A percentile compares a stretch with the other conserved stretches of the same genome.
Evolutionary conservation across 768 basidiomycete species (phyloP).

Genomic region (Kwoniella botswanensis): DNA sequence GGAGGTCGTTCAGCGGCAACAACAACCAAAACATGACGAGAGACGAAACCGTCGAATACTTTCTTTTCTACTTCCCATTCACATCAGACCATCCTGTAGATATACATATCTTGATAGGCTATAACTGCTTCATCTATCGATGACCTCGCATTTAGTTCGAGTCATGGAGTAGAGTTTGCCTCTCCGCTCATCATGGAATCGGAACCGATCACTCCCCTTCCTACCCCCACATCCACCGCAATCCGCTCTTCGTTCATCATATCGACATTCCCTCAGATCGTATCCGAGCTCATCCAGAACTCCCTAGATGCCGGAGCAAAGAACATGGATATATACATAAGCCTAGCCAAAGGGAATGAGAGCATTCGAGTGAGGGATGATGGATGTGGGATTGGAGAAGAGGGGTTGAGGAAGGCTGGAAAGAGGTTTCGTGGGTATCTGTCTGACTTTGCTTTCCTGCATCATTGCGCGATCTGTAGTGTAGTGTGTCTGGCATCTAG

Average conservation of each 20-base stretch:
- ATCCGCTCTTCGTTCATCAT: conserved; percentile 84
- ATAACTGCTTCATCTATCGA: too few species aligned
- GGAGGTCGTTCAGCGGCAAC: conserved; percentile 23
- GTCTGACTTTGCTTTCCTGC: background rate
- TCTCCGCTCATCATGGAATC: background rate
- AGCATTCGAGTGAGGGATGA: conserved; percentile 84
- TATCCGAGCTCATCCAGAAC: conserved; percentile 88
- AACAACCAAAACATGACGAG: background rate
- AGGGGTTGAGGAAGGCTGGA: conserved; percentile 66
- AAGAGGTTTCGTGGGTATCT: conserved; percentile 72
- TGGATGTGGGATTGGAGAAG: conserved; percentile 74
- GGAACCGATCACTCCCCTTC: conserved; percentile 60
- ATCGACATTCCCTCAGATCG: conserved; percentile 76
- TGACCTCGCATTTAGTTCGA: too few species aligned
- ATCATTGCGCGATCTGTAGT: too few species aligned
- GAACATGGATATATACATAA: conserved; percentile 72
- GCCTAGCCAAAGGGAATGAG: conserved; percentile 71
- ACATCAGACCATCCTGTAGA: background rate
- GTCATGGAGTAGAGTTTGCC: too few species aligned
- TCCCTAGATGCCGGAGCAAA: conserved; percentile 78
- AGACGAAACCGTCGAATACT: background rate
- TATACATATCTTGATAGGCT: too few species aligned
- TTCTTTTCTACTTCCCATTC: background rate
- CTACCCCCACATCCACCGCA: conserved; percentile 67
- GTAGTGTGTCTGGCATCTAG: too few species aligned